phyloP scores from a whole-genome alignment of 345 rosid species.

The Sapria himalayana region DNA sequence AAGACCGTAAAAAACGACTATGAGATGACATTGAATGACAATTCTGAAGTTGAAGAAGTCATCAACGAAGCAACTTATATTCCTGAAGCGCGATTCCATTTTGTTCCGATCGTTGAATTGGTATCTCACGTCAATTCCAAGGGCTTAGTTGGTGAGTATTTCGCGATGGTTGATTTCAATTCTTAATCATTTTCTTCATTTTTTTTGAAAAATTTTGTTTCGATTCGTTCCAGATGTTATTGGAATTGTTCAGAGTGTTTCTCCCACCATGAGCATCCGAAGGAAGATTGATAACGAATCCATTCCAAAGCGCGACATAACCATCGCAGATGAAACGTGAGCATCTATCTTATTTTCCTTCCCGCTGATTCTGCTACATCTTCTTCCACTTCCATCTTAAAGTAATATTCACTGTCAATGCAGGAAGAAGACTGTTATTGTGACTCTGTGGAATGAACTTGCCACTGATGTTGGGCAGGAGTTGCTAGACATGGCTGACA shows the following conservation, averaged over 20 bases:
- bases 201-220: background rate
- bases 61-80: slow-evolving; percentile 37
- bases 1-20: slow-evolving; percentile 80
- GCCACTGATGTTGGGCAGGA: slow-evolving; percentile 68
- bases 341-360: background rate
- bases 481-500: slow-evolving; percentile 41
- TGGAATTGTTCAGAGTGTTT: slow-evolving; percentile 80
- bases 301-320: slow-evolving; percentile 64
- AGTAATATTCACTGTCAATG: no score
- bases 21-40: slow-evolving; percentile 81
- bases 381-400: no score
- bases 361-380: no score
- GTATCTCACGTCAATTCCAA: slow-evolving; percentile 52
- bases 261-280: slow-evolving; percentile 52
- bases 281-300: slow-evolving; percentile 62
- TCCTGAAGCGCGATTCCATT: slow-evolving; percentile 63
- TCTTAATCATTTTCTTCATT: background rate
- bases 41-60: slow-evolving; percentile 74
- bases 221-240: slow-evolving; percentile 29
- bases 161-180: background rate
- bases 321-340: slow-evolving; percentile 68
- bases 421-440: slow-evolving; percentile 69
- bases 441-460: slow-evolving; percentile 72
- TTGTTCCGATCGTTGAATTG: slow-evolving; percentile 62
- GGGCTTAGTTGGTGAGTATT: slow-evolving; percentile 51